phyloP scores from a whole-genome alignment of 2,329 filamentous ascomycete species.

The Botrytis deweyae region DNA sequence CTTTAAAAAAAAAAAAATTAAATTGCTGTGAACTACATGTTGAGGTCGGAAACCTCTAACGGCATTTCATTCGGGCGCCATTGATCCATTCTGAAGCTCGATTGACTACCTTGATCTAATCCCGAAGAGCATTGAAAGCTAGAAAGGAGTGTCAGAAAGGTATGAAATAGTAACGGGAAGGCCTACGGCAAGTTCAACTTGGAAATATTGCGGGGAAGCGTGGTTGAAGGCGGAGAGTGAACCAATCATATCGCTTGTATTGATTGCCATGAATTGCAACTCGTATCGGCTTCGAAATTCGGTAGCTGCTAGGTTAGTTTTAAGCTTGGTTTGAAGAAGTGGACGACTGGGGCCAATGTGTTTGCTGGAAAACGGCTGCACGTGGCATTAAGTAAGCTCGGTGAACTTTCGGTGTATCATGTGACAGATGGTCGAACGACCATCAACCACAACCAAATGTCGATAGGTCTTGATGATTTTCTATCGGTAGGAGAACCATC shows the following conservation, averaged over 20 bases:
- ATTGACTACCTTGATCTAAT: constrained; percentile 14
- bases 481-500: too few species aligned
- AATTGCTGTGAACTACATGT: background rate
- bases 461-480: too few species aligned
- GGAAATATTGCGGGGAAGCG: constrained; percentile 15
- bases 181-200: constrained; percentile 16
- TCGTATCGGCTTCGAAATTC: constrained; percentile 22
- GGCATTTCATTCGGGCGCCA: constrained; percentile 13
- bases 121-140: background rate
- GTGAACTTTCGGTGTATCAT: constrained; percentile 1
- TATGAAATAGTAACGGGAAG: constrained; percentile 11
- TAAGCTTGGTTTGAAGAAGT: constrained; percentile 2
- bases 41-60: background rate
- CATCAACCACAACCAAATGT: background rate
- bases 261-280: constrained; percentile 10
- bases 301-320: constrained; percentile 20
- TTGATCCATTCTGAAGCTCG: background rate
- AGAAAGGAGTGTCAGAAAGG: background rate
- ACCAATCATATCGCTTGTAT: constrained; percentile 2
- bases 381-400: background rate
- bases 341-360: background rate
- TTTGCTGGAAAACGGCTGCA: background rate
- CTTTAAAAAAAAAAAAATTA: constrained; percentile 9
- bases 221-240: background rate
- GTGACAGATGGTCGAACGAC: background rate